Base-by-base conservation (phyloP, 495 filamentous ascomycete species). In the Ascobolus immersus region DNA sequence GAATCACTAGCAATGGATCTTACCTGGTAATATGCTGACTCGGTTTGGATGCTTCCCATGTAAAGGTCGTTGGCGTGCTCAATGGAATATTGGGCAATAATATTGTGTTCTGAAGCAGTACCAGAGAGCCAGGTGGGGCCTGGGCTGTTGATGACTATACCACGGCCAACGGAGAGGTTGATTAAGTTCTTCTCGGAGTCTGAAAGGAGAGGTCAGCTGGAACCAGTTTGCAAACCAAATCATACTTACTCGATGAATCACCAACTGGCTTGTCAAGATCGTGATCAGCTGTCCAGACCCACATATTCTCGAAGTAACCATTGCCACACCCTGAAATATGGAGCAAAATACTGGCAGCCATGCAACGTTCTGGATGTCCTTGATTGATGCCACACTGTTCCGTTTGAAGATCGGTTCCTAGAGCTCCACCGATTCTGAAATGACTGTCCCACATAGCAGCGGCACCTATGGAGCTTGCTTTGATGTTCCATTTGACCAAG, bases 271-370 rank as follows among this genome's bases (percentile, higher is more conserved):
- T 64, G 49, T 92, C 84, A 25, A 94, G 71, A 39, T 79, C 75
- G 58, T 94, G 84, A 52, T 94, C 84, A 2, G 84, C 69, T 18
- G 82, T 79, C 84, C 84, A 94, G 53, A 73, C 76, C 84, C 84
- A 94, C 27, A 66, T 69, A 55, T 94, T 93, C 56, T 92, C 84
- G 30, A 90, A 53, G 52, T 91, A 90, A 11, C 71, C 64, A 34
- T 65, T 71, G 4, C 64, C 77, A 17, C 66, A 57, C 28, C 62
- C 45, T 4, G 77, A 77, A 23, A 91, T 54, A 50, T 90, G 80
- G 13, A 94, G 55, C 35, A 84, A 65, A 55, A 90, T 57, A 61
- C 86, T 86, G 9, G 78, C 61, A 18, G 70, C 77, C 50, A 65
- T 67, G 52, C 76, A 82, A 5, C 52, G 49, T 5, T 50, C 32